Evolutionary conservation across 768 basidiomycete genomes (phyloP).

Genomic region (Naganishia antarctica): DNA sequence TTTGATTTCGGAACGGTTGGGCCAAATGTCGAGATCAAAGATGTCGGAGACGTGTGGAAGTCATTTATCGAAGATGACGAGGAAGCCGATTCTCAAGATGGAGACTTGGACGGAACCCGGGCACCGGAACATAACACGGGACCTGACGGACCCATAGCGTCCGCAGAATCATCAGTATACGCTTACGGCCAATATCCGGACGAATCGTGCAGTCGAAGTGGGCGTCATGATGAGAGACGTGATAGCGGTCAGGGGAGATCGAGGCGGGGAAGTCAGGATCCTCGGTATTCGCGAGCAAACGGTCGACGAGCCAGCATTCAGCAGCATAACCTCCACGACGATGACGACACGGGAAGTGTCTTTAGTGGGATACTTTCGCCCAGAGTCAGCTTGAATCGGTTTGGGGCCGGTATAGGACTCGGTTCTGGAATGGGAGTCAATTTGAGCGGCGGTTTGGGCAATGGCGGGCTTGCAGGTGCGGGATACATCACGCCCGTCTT

Average conservation of each 20-base stretch:
- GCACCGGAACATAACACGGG: slow-evolving; percentile 24
- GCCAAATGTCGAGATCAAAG: slow-evolving; percentile 84
- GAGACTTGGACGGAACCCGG: slow-evolving; percentile 53
- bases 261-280: slow-evolving; percentile 9
- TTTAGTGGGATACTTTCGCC: slow-evolving; percentile 29
- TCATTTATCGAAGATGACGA: slow-evolving; percentile 86
- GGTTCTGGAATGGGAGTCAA: slow-evolving; percentile 27
- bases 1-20: slow-evolving; percentile 78
- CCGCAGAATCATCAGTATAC: slow-evolving; percentile 3
- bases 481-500: slow-evolving; percentile 12
- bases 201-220: slow-evolving; percentile 7
- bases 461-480: slow-evolving; percentile 1
- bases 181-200: slow-evolving; percentile 4
- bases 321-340: slow-evolving; percentile 11
- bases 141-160: slow-evolving; percentile 24
- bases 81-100: slow-evolving; percentile 52
- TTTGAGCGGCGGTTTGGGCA: slow-evolving; percentile 6
- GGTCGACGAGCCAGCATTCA: slow-evolving; percentile 8
- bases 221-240: slow-evolving; percentile 5
- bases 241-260: slow-evolving; percentile 13
- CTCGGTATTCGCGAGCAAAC: slow-evolving; percentile 1
- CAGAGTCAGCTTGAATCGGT: slow-evolving; percentile 14
- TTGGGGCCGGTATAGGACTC: slow-evolving; percentile 26
- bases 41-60: slow-evolving; percentile 85
- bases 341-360: slow-evolving; percentile 27